A percentile compares a stretch with the other conserved stretches of the same genome.
These are phyloP conservation scores for Apiospora kogelbergensis DNA, from an alignment of 2,329 filamentous ascomycete genomes.

Conservation along the genomic window DNA sequence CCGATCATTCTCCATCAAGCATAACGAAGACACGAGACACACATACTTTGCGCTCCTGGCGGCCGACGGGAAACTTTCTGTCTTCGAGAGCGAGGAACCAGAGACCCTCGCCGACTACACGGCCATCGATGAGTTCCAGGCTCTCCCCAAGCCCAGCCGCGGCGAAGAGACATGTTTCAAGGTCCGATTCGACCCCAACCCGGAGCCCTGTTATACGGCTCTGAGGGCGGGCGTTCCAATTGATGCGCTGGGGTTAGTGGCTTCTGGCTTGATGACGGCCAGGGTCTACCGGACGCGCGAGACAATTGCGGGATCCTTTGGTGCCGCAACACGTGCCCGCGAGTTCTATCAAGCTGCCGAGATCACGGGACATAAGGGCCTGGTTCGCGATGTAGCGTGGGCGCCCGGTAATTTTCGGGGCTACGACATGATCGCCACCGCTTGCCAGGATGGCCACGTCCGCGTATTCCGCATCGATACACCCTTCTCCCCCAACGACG, in stretches of 20 bases:
- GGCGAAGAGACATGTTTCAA: slow-evolving; percentile 87
- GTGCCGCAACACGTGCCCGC: slow-evolving; percentile 57
- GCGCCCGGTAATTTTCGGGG: slow-evolving; percentile 87
- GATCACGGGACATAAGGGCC: slow-evolving; percentile 68
- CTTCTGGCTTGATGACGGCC: slow-evolving; percentile 81
- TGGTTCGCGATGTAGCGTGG: slow-evolving; percentile 90
- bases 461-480: slow-evolving; percentile 83
- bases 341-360: slow-evolving; percentile 85
- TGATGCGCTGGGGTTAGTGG: slow-evolving; percentile 78
- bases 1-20: slow-evolving; percentile 81
- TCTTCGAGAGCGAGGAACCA: slow-evolving; percentile 84
- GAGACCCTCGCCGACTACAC: slow-evolving; percentile 78
- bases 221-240: slow-evolving; percentile 77
- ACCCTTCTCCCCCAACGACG: slow-evolving; percentile 46
- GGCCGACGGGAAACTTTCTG: slow-evolving; percentile 73
- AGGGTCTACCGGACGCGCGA: slow-evolving; percentile 78
- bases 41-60: slow-evolving; percentile 85
- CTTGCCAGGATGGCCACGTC: slow-evolving; percentile 87
- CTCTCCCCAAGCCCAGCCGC: slow-evolving; percentile 68
- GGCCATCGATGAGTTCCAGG: slow-evolving; percentile 72
- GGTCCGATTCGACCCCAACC: slow-evolving; percentile 85
- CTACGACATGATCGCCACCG: slow-evolving; percentile 87
- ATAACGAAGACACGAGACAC: slow-evolving; percentile 75
- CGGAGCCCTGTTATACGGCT: slow-evolving; percentile 74
- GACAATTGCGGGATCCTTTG: slow-evolving; percentile 51